Percentiles rank a stretch among this genome's conserved stretches.
phyloP scores from a whole-genome alignment of 78 protist genomes.

The Dictyostelium brefeldianum region DNA sequence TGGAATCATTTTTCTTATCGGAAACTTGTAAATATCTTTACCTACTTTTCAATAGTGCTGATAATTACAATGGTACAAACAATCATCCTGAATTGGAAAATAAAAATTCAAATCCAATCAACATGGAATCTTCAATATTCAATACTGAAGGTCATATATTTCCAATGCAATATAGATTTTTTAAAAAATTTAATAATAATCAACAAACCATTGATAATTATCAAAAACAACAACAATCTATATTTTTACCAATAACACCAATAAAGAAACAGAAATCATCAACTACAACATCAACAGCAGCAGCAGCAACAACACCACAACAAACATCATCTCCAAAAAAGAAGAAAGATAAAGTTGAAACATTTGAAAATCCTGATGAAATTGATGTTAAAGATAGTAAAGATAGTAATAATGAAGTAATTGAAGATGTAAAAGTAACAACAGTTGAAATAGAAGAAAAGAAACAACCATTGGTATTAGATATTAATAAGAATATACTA shows the following conservation, averaged over 20 bases:
- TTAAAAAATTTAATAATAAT: conserved; percentile 19
- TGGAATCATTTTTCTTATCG: conserved; percentile 95
- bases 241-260: neutral
- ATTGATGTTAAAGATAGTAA: neutral
- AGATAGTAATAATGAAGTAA: neutral
- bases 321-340: too few species aligned
- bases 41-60: conserved; percentile 84
- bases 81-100: neutral
- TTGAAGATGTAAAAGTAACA: neutral
- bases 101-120: conserved; percentile 8
- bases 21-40: conserved; percentile 96
- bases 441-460: too few species aligned
- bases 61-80: neutral
- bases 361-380: neutral
- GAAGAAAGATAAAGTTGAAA: too few species aligned
- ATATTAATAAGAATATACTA: too few species aligned
- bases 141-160: conserved; percentile 89
- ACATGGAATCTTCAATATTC: conserved; percentile 38
- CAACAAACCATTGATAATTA: neutral
- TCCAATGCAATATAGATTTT: conserved; percentile 55
- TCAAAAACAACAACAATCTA: too few species aligned
- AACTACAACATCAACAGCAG: too few species aligned
- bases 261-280: neutral
- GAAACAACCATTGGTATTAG: neutral
- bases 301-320: too few species aligned